phyloP scores from a whole-genome alignment of 129 eudicot genomes.

The Scalesia atractyloides region DNA sequence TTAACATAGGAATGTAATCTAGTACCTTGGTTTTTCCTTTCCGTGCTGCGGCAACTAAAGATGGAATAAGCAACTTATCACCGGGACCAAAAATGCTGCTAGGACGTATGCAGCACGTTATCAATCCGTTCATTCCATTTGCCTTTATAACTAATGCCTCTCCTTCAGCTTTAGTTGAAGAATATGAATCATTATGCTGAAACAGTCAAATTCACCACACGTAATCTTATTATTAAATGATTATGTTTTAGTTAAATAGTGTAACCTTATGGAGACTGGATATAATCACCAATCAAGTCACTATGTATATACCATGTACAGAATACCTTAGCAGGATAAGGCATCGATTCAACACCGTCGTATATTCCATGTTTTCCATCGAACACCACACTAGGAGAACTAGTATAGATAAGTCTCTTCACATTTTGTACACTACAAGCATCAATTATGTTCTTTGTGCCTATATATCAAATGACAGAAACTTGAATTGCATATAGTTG shows the following conservation, averaged over 20 bases:
- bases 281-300: too few species aligned
- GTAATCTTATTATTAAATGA: background rate
- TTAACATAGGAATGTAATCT: constrained; percentile 13
- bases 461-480: constrained; percentile 39
- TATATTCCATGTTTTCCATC: constrained; percentile 66
- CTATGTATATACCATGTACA: background rate
- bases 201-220: constrained; percentile 8
- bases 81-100: constrained; percentile 98
- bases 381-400: constrained; percentile 92
- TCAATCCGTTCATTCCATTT: constrained; percentile 85
- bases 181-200: constrained; percentile 86
- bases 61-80: constrained; percentile 84
- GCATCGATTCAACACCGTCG: constrained; percentile 75
- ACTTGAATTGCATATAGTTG: background rate
- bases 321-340: constrained; percentile 82
- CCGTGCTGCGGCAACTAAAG: constrained; percentile 80
- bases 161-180: constrained; percentile 97
- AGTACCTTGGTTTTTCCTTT: constrained; percentile 85
- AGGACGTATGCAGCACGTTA: constrained; percentile 90
- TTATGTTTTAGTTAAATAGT: background rate
- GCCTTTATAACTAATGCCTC: constrained; percentile 88
- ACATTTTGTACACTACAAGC: constrained; percentile 76
- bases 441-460: constrained; percentile 85
- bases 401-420: constrained; percentile 81
- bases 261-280: too few species aligned